These are phyloP conservation scores for Apocynum venetum DNA, from an alignment of 257 asterid species.

Conservation along the genomic window DNA sequence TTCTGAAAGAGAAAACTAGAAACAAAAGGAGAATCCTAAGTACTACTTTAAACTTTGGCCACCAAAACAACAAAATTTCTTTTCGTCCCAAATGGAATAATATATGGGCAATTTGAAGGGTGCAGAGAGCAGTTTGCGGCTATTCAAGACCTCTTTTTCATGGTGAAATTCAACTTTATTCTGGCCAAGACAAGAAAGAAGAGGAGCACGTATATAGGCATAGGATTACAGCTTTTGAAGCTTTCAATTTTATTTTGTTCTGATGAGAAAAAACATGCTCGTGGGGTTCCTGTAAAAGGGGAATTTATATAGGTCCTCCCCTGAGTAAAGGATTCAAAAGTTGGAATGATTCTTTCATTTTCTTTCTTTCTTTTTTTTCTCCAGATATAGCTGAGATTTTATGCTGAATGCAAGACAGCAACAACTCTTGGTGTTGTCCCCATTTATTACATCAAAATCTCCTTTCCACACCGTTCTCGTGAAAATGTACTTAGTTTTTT, in stretches of 20 bases:
- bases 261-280: slow-evolving; percentile 27
- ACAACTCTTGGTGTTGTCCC: slow-evolving; percentile 24
- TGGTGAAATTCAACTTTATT: slow-evolving; percentile 33
- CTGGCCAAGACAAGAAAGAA: slow-evolving; percentile 28
- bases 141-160: slow-evolving; percentile 1
- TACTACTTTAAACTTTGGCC: slow-evolving; percentile 15
- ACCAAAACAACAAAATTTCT: slow-evolving; percentile 36
- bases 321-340: slow-evolving; percentile 41
- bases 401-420: slow-evolving; percentile 59
- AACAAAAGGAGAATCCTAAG: slow-evolving; percentile 45
- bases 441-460: slow-evolving; percentile 14
- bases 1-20: neutral
- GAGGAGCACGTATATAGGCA: neutral
- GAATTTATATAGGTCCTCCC: slow-evolving; percentile 12
- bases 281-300: slow-evolving; percentile 41
- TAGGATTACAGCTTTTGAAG: slow-evolving; percentile 41
- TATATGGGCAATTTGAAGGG: slow-evolving; percentile 25
- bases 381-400: slow-evolving; percentile 33
- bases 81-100: slow-evolving; percentile 23
- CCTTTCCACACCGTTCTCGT: neutral
- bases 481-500: neutral
- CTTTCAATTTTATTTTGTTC: slow-evolving; percentile 4
- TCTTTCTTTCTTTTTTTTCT: neutral
- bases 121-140: slow-evolving; percentile 36
- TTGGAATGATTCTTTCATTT: slow-evolving; percentile 37